Base-by-base conservation (phyloP, 2,329 filamentous ascomycete genomes). In the Penicillium sp. region DNA sequence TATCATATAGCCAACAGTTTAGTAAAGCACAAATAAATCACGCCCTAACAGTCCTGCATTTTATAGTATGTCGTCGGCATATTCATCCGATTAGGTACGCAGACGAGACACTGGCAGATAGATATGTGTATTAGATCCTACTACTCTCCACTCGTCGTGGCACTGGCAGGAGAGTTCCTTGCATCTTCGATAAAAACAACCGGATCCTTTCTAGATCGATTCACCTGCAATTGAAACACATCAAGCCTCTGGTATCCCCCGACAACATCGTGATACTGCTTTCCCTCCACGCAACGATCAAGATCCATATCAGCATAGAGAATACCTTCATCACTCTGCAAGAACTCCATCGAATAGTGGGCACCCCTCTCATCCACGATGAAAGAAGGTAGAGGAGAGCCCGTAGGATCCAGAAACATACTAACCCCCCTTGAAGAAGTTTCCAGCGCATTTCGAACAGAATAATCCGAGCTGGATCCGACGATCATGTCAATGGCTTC, bases 191-290 rank as follows among this genome's bases (percentile, higher is more conserved):
- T 50, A 46, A 73, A 73, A 0, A 41, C 62, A 0, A 66, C 65
- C 0, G 75, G 75, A 12, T 70, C 53, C 20, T 65, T 59, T 18
- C 43, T 45, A 4, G 61, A 68, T 1, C 78, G 65, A 53, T 80
- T 68, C 0, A 84, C 76, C 26, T 72, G 77, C 7, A 83, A 46
- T 24, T 80, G 69, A 56, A 84, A 84, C 1, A 84, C 69, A 60
- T 84, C 80, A 3, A 80, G 62, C 2, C 81, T 66, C 61, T 84
- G 81, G 64, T 84, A 83, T 0, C 79, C 79, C 0, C 80, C 81
- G 1, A 79, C 78, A 2, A 82, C 73, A 63, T 84, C 81, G 52
- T 83, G 81, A 53, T 79, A 83, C 60, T 83, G 81, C 56, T 84
- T 84, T 0, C 77, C 77, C 55, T 84, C 81, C 0, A 84, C 66